A percentile compares a stretch with the other conserved stretches of the same genome.
Evolutionary conservation across 257 asterid genomes (phyloP).

Genomic region (Nicotiana knightiana): DNA sequence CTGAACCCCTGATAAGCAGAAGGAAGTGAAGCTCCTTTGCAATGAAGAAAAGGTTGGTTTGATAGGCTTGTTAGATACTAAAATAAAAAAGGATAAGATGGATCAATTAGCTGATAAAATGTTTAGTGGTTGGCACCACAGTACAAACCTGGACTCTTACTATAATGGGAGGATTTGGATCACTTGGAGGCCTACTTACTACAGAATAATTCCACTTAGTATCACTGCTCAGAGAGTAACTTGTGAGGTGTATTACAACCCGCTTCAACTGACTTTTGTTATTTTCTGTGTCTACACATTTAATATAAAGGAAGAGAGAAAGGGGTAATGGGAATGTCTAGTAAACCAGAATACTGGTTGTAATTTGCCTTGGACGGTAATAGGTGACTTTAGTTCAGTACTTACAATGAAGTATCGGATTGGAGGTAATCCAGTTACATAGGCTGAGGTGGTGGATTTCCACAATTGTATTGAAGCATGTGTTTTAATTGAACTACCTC

Average conservation of each 20-base stretch:
- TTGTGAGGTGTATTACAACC: neutral
- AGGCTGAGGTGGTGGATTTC: neutral
- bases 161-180: neutral
- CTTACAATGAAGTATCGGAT: neutral
- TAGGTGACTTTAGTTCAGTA: neutral
- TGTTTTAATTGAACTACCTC: neutral
- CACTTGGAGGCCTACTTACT: neutral
- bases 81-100: neutral
- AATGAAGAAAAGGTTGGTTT: neutral
- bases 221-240: neutral
- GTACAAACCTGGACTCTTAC: neutral
- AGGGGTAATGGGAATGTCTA: neutral
- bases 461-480: neutral
- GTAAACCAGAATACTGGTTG: neutral
- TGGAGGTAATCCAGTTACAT: neutral
- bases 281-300: neutral
- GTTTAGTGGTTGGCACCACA: neutral
- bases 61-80: neutral
- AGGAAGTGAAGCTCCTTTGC: neutral
- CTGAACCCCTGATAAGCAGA: neutral
- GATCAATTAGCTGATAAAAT: neutral
- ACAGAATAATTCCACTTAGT: neutral
- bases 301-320: neutral
- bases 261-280: neutral
- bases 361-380: neutral